phyloP scores from a whole-genome alignment of 345 rosid genomes.

The Acer negundo region DNA sequence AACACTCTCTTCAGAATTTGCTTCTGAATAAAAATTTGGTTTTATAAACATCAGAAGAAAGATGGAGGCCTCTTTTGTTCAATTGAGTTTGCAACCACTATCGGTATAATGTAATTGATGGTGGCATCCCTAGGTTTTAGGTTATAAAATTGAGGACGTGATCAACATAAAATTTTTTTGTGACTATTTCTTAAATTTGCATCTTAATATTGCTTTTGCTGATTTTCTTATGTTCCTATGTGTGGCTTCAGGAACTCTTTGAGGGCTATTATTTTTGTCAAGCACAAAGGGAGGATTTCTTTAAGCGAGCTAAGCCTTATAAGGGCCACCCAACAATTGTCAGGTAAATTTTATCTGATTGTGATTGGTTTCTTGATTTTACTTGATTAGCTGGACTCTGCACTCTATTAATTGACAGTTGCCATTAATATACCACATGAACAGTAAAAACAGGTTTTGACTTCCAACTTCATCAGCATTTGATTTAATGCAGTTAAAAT shows the following conservation, averaged over 20 bases:
- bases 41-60: neutral
- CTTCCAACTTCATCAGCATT: constrained; percentile 14
- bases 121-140: neutral
- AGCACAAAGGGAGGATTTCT: constrained; percentile 89
- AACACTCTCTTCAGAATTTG: neutral
- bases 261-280: constrained; percentile 98
- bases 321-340: constrained; percentile 77
- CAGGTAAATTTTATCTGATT: constrained; percentile 42
- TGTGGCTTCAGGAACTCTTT: constrained; percentile 70
- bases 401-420: neutral
- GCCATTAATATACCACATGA: constrained; percentile 3
- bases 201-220: constrained; percentile 5
- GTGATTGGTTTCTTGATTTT: constrained; percentile 1
- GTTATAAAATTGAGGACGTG: neutral
- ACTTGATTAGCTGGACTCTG: constrained; percentile 11
- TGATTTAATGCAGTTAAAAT: constrained; percentile 7
- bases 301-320: constrained; percentile 79
- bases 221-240: constrained; percentile 5
- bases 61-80: neutral
- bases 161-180: neutral
- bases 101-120: neutral
- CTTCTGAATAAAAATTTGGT: neutral
- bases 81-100: neutral
- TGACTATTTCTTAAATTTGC: neutral
- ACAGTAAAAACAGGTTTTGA: constrained; percentile 1